phyloP scores from a whole-genome alignment of 495 filamentous ascomycete genomes.

The Polyplosphaeria fusca region DNA sequence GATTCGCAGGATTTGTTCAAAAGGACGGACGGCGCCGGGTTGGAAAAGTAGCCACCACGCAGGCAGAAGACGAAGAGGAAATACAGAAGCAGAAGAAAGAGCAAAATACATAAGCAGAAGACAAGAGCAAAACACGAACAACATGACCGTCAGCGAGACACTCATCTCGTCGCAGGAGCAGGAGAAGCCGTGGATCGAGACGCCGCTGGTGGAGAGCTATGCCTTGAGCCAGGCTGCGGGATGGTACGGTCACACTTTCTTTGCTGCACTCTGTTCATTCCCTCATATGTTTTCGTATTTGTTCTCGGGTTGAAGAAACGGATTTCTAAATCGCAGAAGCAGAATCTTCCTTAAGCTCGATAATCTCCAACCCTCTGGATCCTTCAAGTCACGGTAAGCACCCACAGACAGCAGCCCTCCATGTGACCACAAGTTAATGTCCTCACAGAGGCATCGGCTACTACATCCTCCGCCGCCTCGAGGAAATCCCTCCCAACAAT shows the following conservation, averaged over 20 bases:
- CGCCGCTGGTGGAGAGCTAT: slow-evolving; percentile 66
- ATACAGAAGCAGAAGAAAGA: too few relatives aligned
- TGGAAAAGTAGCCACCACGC: too few relatives aligned
- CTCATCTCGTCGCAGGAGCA: slow-evolving; percentile 11
- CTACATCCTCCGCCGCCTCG: slow-evolving; percentile 61
- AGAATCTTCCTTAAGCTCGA: slow-evolving; percentile 87
- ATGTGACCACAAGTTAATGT: neutral
- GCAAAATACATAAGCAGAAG: too few relatives aligned
- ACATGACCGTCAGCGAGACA: slow-evolving; percentile 15
- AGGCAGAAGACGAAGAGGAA: too few relatives aligned
- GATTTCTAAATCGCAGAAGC: slow-evolving; percentile 42
- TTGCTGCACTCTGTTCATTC: neutral
- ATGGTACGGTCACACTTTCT: slow-evolving; percentile 51
- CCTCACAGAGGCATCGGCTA: slow-evolving; percentile 69
- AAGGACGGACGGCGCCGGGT: too few relatives aligned
- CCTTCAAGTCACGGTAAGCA: slow-evolving; percentile 84
- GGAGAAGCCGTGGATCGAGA: slow-evolving; percentile 63
- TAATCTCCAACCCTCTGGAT: slow-evolving; percentile 85
- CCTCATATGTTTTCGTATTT: neutral
- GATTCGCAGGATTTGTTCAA: too few relatives aligned
- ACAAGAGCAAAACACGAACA: neutral
- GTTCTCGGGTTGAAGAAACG: slow-evolving; percentile 8
- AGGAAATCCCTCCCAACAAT: slow-evolving; percentile 40
- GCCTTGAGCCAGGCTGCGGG: slow-evolving; percentile 68
- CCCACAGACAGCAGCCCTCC: neutral